Base-by-base conservation (phyloP, 2,329 filamentous ascomycete genomes). In the Coniochaeta sp. region DNA sequence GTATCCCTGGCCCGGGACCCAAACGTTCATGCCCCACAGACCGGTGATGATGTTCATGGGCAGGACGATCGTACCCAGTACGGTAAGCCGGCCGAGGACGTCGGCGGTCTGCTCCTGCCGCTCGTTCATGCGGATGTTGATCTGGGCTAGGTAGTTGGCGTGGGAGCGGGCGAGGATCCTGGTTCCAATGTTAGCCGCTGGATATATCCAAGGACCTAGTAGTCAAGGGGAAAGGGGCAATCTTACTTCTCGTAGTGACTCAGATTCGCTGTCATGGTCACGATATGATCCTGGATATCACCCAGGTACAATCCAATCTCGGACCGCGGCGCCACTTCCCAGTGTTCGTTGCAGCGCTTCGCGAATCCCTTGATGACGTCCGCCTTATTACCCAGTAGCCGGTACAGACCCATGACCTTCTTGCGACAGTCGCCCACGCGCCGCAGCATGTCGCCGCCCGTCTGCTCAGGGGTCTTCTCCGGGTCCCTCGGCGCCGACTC, bases 41-140 rank as follows among this genome's bases (percentile, higher is more conserved):
- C 95, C 95, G 2, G 95, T 98, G 69, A 99, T 93, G 71, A 99
- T 96, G 72, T 99, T 99, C 93, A 99, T 96, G 12, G 95, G 95
- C 60, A 99, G 79, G 3, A 99, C 93, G 66, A 99, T 98, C 6
- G 95, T 99, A 65, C 95, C 95, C 1, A 99, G 81, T 1, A 99
- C 95, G 0, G 95, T 98, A 62, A 99, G 83, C 74, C 95, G 96
- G 64, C 93, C 93, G 14, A 99, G 83, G 1, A 97, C 92, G 71
- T 99, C 93, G 44, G 92, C 91, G 1, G 95, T 99, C 76, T 96
- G 88, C 73, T 99, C 93, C 72, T 96, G 91, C 55, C 95, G 88
- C 78, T 98, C 93, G 74, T 97, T 97, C 93, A 98, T 98, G 69
- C 92, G 87, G 68, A 98, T 96, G 74, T 97, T 98, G 77, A 99